Evolutionary conservation across 495 filamentous ascomycete species (phyloP), one percentile per base, ranked within the genome.

Genomic region (Astrocystis sublimbata): DNA sequence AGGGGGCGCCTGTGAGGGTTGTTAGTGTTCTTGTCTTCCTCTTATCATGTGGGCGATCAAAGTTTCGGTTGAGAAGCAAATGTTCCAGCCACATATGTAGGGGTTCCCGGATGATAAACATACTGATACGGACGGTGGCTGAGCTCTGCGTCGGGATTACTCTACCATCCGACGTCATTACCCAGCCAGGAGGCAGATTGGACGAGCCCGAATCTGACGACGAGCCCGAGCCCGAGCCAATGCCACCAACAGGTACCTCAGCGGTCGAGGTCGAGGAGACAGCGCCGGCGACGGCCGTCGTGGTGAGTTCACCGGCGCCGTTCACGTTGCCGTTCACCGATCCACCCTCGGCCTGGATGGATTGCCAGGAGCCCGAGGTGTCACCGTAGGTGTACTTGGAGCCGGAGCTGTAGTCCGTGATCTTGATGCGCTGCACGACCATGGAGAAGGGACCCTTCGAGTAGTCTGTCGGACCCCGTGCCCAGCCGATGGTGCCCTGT

Each of bases 371-470:
- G 38, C 94, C 94, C 30, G 82, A 86, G 33, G 78, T 82, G 71
- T 92, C 91, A 50, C 83, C 79, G 72, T 97, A 98, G 19, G 73
- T 79, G 78, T 98, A 98, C 45, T 85, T 78, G 1, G 83, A 86
- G 33, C 93, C 94, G 10, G 91, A 96, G 23, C 91, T 96, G 78
- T 97, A 97, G 76, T 98, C 94, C 42, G 86, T 86, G 50, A 93
- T 84, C 43, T 83, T 83, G 55, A 96, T 78, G 28, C 81, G 86
- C 74, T 91, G 87, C 65, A 97, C 83, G 53, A 85, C 76, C 94
- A 98, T 98, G 49, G 81, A 85, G 79, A 86, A 98, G 0, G 94
- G 93, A 1, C 90, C 94, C 55, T 81, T 63, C 51, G 82, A 82
- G 71, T 92, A 96, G 73, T 93, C 86, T 21, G 89, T 93, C 35